Base-by-base conservation (phyloP, 2,329 filamentous ascomycete species). In the Dothideomycetes sp. region DNA sequence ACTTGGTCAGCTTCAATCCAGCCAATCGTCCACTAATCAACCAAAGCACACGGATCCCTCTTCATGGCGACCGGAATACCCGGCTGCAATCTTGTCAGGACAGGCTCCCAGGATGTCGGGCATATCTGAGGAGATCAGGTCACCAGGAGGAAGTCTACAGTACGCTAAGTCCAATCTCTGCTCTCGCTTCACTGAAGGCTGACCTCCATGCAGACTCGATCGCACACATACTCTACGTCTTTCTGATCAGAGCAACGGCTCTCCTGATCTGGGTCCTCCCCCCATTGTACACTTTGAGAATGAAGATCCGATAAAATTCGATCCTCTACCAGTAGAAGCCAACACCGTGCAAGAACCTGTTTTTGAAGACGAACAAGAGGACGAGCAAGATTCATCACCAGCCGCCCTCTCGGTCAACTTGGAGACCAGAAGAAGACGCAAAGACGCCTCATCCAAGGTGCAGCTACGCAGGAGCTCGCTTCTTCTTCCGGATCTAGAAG, bases 41-140 rank as follows among this genome's bases (percentile, higher is more conserved):
- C 28, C 16, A 11, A 38, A 46, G 49, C 51, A 43, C 43, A 45
- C 34, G 47, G 45, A 42, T 39, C 45, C 39, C 45, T 51, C 30
- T 34, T 51, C 43, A 50, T 44, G 46, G 43, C 36, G 36, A 4
- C 43, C 46, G 2, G 30, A 34, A 5, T 24, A 45, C 16, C 43
- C 46, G 8, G 32, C 34, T 17, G 40, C 44, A 1, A 37, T 35
- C 66, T 73, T 48, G 70, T 78, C 49, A 69, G 70, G 16, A 67
- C 41, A 35, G 18, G 43, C 42, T 10, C 28, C 34, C 4, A 33
- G 75, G 52, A 57, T 84, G 49, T 74, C 80, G 7, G 76, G 78
- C 1, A 86, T 89, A 36, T 64, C 71, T 25, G 84, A 89, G 58
- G 74, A 76, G 55, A 84, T 82, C 53, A 62, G 68, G 2, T 84